Percentiles rank a stretch among this genome's conserved stretches.
phyloP scores from a whole-genome alignment of 345 rosid genomes.

The Arabidopsis suecica region DNA sequence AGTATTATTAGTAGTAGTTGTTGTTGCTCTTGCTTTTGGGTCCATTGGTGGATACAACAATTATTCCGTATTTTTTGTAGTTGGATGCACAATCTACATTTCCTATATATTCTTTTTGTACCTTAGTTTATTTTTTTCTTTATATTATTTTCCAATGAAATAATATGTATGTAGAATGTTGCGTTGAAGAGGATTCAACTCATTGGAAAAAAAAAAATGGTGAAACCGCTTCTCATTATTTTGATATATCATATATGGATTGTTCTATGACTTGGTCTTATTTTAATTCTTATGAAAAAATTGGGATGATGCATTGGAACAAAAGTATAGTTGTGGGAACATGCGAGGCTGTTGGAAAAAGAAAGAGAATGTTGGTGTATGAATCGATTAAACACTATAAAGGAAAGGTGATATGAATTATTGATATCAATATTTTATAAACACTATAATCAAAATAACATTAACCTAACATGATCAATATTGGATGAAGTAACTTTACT shows the following conservation, averaged over 20 bases:
- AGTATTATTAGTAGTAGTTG: slow-evolving; percentile 21
- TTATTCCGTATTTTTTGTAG: slow-evolving; percentile 23
- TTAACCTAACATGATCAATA: too few relatives aligned
- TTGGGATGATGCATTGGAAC: not conserved
- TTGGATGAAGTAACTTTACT: too few relatives aligned
- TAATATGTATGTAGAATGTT: not conserved
- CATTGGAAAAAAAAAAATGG: too few relatives aligned
- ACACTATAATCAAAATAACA: too few relatives aligned
- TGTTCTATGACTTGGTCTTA: too few relatives aligned
- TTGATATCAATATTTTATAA: not conserved
- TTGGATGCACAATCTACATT: slow-evolving; percentile 12
- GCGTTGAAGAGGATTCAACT: not conserved
- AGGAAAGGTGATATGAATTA: not conserved
- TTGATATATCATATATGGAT: too few relatives aligned
- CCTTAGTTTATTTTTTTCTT: too few relatives aligned
- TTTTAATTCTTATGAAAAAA: too few relatives aligned
- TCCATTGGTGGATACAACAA: slow-evolving; percentile 26
- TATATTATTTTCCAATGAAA: too few relatives aligned
- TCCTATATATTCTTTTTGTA: not conserved
- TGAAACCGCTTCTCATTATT: too few relatives aligned
- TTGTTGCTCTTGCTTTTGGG: slow-evolving; percentile 32
- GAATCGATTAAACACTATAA: not conserved
- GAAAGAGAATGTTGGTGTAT: not conserved
- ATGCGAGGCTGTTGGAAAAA: not conserved
- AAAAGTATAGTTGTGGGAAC: not conserved